A percentile compares a stretch with the other conserved stretches of the same genome.
Conservation (phyloP, 345 rosid species). For the Theobroma cacao region DNA sequence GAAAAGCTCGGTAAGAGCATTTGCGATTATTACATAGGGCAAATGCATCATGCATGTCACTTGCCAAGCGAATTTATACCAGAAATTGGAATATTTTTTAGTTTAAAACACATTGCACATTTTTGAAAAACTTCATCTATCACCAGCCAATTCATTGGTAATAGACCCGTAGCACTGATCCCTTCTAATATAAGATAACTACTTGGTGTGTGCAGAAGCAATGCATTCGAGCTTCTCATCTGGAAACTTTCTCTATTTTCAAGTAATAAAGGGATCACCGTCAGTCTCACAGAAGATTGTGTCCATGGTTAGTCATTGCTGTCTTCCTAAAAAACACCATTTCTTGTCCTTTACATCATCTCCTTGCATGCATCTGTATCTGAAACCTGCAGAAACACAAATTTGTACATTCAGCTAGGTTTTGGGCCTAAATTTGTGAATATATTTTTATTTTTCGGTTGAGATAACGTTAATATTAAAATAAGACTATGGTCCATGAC, state of each 20-base stretch:
- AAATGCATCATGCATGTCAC: too few relatives aligned
- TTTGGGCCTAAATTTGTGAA: too few relatives aligned
- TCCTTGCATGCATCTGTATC: neutral
- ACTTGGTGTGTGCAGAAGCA: neutral
- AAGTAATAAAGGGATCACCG: neutral
- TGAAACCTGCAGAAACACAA: slow-evolving; percentile 14
- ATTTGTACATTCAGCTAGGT: neutral
- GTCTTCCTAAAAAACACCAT: neutral
- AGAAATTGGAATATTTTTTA: neutral
- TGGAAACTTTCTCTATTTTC: neutral
- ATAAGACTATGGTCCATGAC: neutral
- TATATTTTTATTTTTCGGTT: too few relatives aligned
- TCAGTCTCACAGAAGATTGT: neutral
- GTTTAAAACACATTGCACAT: neutral
- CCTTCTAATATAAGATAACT: neutral
- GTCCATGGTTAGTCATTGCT: neutral
- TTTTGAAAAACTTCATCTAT: neutral
- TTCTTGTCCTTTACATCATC: neutral
- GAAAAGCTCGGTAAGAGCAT: neutral
- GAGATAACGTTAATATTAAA: neutral
- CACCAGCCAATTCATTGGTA: neutral
- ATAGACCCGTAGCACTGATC: neutral
- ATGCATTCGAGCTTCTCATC: neutral
- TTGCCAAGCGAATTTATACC: neutral
- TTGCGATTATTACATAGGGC: neutral